Evolutionary conservation across 768 basidiomycete species (phyloP), one percentile per base, ranked within the genome.

Genomic region (Tephrocybe sp.): DNA sequence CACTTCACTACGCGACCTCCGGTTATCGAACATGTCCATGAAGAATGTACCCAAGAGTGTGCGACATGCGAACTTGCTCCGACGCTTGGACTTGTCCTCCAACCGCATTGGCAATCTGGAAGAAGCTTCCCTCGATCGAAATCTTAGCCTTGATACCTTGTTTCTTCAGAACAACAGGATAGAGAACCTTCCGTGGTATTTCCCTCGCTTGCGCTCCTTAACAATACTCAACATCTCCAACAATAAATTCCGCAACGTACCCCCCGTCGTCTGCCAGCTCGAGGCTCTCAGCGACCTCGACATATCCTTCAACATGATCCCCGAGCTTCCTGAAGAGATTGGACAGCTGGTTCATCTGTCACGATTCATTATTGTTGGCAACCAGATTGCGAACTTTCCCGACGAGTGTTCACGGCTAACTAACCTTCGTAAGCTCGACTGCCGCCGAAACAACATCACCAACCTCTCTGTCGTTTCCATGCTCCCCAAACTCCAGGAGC

Each of bases 91-190:
- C 63, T 74, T 98, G 1, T 92, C 92, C 1, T 92, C 85, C 60
- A 99, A 99, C 66, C 83, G 92, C 46, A 92, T 99, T 49, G 78
- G 77, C 26, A 91, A 95, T 53, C 79, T 99, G 25, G 87, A 94
- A 47, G 90, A 94, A 47, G 89, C 93, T 3, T 84, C 76, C 2
- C 76, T 99, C 30, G 86, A 94, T 54, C 76, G 84, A 41, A 86
- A 96, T 16, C 78, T 79, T 6, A 80, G 81, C 2, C 75, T 99
- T 1, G 73, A 74, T 27, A 75, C 75, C 4, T 76, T 99, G 46
- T 82, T 79, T 55, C 73, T 92, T 30, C 89, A 94, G 67, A 98
- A 98, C 68, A 99, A 99, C 64, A 82, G 92, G 37, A 79, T 99
- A 62, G 86, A 92, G 55, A 82, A 78, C 45, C 78, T 98, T 0